These are phyloP conservation scores for Pouteria campechiana DNA, from an alignment of 179 eudicot genomes.

Conservation along the genomic window DNA sequence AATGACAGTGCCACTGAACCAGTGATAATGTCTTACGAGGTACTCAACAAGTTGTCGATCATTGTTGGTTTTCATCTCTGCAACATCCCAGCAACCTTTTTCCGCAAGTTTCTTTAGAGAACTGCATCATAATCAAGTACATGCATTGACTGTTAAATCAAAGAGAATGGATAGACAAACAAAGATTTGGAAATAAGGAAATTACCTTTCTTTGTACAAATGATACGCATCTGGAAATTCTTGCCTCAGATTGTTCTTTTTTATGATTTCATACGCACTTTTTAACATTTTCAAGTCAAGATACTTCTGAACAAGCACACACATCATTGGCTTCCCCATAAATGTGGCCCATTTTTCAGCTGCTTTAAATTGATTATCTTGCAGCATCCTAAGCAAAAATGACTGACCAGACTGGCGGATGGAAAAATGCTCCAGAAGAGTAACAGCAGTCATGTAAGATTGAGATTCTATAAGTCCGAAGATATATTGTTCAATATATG, in stretches of 20 bases:
- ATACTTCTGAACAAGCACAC: constrained; percentile 60
- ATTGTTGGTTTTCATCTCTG: constrained; percentile 60
- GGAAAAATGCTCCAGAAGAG: constrained; percentile 61
- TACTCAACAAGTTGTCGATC: constrained; percentile 68
- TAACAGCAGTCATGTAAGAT: constrained; percentile 69
- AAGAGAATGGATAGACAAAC: neutral
- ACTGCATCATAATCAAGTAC: constrained; percentile 31
- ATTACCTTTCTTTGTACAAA: constrained; percentile 80
- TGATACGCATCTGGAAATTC: constrained; percentile 79
- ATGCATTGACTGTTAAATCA: neutral
- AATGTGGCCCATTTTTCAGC: constrained; percentile 96
- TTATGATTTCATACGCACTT: constrained; percentile 65
- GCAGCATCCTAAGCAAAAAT: constrained; percentile 48
- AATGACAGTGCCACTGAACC: too few relatives aligned
- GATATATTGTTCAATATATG: constrained; percentile 52
- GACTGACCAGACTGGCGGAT: constrained; percentile 54
- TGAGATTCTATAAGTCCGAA: constrained; percentile 44
- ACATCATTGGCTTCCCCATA: constrained; percentile 68
- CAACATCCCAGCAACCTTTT: constrained; percentile 96
- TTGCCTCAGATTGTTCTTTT: constrained; percentile 57
- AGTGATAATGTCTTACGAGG: too few relatives aligned
- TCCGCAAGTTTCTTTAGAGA: constrained; percentile 83
- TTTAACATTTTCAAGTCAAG: constrained; percentile 43
- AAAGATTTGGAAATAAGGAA: constrained; percentile 2
- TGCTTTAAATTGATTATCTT: constrained; percentile 55